Conservation (phyloP, 2,329 filamentous ascomycete species). For the Neonectria sp. region DNA sequence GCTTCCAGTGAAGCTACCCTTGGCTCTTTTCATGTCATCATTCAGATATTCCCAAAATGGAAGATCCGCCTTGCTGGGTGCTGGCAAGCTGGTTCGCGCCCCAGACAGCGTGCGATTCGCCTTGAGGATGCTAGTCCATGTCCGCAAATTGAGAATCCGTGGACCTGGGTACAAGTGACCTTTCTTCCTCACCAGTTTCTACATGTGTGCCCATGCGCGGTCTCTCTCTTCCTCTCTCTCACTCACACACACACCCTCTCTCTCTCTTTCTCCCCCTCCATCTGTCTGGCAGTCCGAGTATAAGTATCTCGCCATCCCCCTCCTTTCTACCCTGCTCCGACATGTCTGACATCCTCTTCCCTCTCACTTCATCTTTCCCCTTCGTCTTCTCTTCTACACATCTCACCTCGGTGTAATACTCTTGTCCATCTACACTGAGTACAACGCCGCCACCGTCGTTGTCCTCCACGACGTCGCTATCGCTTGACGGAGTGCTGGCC, state of each 20-base stretch:
- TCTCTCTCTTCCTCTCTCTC: neutral
- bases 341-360: constrained; percentile 29
- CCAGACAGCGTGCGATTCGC: constrained; percentile 9
- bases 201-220: neutral
- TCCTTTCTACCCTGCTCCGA: constrained; percentile 25
- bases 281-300: constrained; percentile 32
- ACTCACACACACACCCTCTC: neutral
- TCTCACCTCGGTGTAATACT: neutral
- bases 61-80: neutral
- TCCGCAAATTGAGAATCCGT: neutral
- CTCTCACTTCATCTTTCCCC: constrained; percentile 14
- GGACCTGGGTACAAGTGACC: constrained; percentile 27
- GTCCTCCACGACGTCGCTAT: neutral
- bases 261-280: constrained; percentile 1
- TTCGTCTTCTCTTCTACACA: neutral
- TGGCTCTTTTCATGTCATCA: neutral
- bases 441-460: neutral
- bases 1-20: constrained; percentile 12
- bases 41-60: neutral
- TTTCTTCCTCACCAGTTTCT: neutral
- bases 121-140: neutral
- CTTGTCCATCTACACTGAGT: neutral
- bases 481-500: neutral
- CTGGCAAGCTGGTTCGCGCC: constrained; percentile 11
- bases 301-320: constrained; percentile 44